These are phyloP conservation scores for Nicotiana attenuata DNA, from an alignment of 257 asterid species.

Conservation along the genomic window DNA sequence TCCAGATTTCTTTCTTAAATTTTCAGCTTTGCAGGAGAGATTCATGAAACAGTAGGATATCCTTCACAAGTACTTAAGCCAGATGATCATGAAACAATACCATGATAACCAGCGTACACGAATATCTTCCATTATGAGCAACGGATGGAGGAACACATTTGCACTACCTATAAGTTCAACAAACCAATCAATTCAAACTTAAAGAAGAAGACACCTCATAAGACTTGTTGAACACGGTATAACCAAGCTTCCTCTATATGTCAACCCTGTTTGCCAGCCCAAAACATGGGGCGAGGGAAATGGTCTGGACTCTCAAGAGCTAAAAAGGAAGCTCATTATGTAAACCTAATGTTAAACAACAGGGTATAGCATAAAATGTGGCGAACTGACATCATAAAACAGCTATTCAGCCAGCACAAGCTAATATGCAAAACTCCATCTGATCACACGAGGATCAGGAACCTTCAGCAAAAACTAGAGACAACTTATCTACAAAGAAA, in stretches of 20 bases:
- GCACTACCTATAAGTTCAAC: neutral
- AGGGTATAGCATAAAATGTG: neutral
- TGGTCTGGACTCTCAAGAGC: neutral
- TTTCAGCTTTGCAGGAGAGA: neutral
- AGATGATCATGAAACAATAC: neutral
- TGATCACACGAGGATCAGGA: neutral
- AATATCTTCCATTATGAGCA: neutral
- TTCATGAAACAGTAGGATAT: neutral
- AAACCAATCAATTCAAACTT: neutral
- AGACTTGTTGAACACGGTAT: neutral
- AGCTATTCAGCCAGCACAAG: neutral
- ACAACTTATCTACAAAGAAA: neutral
- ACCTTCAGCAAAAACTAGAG: neutral
- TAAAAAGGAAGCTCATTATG: neutral
- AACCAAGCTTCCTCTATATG: neutral
- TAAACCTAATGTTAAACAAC: neutral
- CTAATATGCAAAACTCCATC: neutral
- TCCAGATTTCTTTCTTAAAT: neutral
- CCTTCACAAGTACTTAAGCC: neutral
- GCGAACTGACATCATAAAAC: neutral
- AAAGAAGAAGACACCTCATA: neutral
- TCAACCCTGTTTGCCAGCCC: neutral
- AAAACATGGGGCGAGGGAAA: neutral
- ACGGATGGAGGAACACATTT: neutral
- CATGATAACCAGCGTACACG: too few species aligned